phyloP scores from a whole-genome alignment of 495 filamentous ascomycete genomes.

The Beverwykella pulmonaria region DNA sequence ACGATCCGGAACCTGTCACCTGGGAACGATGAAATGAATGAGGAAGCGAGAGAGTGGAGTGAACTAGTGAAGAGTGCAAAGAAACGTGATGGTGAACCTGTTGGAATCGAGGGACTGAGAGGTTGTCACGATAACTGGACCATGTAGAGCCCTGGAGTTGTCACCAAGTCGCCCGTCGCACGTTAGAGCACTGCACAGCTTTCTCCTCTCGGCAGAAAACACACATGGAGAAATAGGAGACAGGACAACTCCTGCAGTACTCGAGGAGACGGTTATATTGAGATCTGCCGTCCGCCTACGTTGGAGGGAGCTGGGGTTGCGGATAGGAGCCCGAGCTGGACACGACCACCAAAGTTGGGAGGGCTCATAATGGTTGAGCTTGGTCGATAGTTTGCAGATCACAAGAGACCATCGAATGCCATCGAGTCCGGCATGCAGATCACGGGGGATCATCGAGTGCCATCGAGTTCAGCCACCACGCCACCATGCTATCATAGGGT shows the following conservation, averaged over 20 bases:
- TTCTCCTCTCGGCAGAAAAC: constrained; percentile 1
- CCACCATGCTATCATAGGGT: background rate
- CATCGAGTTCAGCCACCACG: background rate
- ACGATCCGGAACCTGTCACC: background rate
- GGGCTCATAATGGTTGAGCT: background rate
- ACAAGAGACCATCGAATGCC: background rate
- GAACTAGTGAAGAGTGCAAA: background rate
- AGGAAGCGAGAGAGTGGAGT: background rate
- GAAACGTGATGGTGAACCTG: background rate
- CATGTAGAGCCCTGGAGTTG: background rate
- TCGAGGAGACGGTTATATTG: background rate
- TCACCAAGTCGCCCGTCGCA: background rate
- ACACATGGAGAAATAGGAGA: background rate
- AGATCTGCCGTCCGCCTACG: too few species aligned
- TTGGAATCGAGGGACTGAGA: background rate
- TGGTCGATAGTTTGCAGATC: background rate
- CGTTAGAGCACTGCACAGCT: constrained; percentile 3
- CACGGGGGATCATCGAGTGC: background rate
- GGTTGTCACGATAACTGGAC: constrained; percentile 15
- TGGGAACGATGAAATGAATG: too few species aligned
- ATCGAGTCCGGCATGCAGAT: background rate
- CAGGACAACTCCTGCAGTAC: background rate
- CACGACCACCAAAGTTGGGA: background rate
- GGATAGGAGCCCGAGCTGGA: background rate
- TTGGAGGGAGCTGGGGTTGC: background rate